Percentiles rank a stretch among this genome's conserved stretches.
Evolutionary conservation across 108 stramenopile species (phyloP).

Genomic region (Cyclotella cryptica): DNA sequence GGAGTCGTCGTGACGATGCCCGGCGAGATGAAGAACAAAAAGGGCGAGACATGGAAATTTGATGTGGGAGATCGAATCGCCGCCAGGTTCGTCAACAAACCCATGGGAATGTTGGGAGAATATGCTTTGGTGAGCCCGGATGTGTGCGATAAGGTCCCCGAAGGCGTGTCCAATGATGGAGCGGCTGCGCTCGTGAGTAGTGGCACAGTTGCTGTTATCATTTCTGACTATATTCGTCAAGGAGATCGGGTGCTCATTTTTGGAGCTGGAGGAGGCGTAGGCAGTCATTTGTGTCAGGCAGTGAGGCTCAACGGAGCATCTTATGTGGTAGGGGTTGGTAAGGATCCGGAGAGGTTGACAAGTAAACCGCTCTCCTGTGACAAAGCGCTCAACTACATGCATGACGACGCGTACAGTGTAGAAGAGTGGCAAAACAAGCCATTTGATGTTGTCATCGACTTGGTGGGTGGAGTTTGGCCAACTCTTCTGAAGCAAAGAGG

Average conservation of each 20-base stretch:
- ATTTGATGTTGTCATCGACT: conserved; percentile 77
- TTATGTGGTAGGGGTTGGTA: conserved; percentile 57
- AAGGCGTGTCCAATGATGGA: conserved; percentile 47
- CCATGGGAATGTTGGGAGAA: conserved; percentile 67
- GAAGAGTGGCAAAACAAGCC: conserved; percentile 55
- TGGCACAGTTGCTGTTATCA: conserved; percentile 48
- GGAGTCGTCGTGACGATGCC: conserved; percentile 65
- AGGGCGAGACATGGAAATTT: conserved; percentile 26
- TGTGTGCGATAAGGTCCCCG: conserved; percentile 60
- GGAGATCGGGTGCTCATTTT: conserved; percentile 65
- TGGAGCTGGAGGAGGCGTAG: conserved; percentile 73
- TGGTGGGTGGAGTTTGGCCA: conserved; percentile 67
- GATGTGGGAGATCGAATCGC: conserved; percentile 66
- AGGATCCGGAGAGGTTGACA: conserved; percentile 47
- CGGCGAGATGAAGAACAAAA: conserved; percentile 23
- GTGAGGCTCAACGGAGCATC: conserved; percentile 51
- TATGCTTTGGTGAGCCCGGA: conserved; percentile 54
- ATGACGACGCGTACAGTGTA: conserved; percentile 47
- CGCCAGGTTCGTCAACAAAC: conserved; percentile 58
- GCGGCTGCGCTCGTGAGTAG: conserved; percentile 62
- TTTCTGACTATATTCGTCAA: conserved; percentile 53
- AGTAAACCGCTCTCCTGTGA: conserved; percentile 57
- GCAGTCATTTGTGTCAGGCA: conserved; percentile 61
- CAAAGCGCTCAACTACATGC: conserved; percentile 60
- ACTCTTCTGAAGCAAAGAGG: conserved; percentile 26